Evolutionary conservation across 228 moss, liverwort and hornwort species (phyloP).

Genomic region (Sphagnum magellanicum): DNA sequence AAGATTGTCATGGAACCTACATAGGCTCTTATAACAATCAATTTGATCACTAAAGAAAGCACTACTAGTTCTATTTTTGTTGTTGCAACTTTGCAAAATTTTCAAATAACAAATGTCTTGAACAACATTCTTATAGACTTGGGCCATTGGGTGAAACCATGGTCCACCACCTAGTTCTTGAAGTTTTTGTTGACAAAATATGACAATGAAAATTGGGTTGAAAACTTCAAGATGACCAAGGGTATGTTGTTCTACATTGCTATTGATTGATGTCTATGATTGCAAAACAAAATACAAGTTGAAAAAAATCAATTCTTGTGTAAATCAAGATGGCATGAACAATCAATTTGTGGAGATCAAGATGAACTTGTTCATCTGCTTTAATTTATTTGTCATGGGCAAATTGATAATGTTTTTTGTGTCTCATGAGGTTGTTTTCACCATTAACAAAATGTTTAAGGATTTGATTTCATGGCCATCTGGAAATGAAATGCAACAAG

Average conservation of each 20-base stretch:
- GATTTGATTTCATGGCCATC: neutral
- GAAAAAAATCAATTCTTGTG: neutral
- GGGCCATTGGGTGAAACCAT: neutral
- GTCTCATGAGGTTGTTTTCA: neutral
- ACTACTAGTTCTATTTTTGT: too few species aligned
- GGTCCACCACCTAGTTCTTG: neutral
- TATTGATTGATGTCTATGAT: neutral
- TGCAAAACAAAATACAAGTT: neutral
- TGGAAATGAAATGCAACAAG: neutral
- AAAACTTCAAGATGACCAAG: neutral
- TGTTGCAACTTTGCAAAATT: too few species aligned
- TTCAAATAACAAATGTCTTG: too few species aligned
- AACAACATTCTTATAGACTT: neutral
- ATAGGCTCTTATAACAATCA: too few species aligned
- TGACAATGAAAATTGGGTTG: neutral
- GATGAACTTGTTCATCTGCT: neutral
- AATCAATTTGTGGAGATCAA: neutral
- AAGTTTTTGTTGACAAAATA: neutral
- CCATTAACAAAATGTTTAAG: neutral
- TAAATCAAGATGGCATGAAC: neutral
- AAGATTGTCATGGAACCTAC: too few species aligned
- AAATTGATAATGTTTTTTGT: neutral
- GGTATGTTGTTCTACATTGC: neutral
- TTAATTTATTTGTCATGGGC: neutral
- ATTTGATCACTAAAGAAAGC: too few species aligned